Evolutionary conservation across 106 monocot species (phyloP).

Genomic region (Dioscorea alata): DNA sequence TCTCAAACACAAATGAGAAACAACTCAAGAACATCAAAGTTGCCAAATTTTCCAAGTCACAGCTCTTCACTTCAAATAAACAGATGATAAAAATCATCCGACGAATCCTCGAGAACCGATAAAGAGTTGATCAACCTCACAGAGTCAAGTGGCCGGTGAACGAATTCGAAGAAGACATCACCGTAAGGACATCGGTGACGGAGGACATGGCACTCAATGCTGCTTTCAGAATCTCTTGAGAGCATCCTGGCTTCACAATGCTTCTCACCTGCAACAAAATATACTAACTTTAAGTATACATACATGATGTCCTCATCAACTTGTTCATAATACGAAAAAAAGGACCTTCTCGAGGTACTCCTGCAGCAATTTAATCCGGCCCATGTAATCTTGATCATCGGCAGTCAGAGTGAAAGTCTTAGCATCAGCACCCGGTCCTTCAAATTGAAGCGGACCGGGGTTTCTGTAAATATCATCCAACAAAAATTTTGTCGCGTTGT

Average conservation of each 20-base stretch:
- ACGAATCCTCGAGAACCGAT: no score
- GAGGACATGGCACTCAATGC: constrained; percentile 84
- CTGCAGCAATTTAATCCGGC: constrained; percentile 80
- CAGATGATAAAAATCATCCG: neutral
- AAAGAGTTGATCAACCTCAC: constrained; percentile 9
- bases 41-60: neutral
- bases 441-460: constrained; percentile 88
- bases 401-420: constrained; percentile 62
- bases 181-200: constrained; percentile 63
- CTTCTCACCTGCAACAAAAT: constrained; percentile 47
- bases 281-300: neutral
- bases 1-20: neutral
- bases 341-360: constrained; percentile 64
- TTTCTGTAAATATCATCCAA: constrained; percentile 88
- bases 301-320: neutral
- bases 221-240: constrained; percentile 83
- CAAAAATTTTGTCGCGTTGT: constrained; percentile 54
- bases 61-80: neutral
- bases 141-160: constrained; percentile 22
- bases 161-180: constrained; percentile 62
- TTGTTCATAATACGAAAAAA: no score
- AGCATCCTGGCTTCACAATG: constrained; percentile 88
- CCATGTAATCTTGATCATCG: constrained; percentile 99
- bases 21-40: neutral
- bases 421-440: constrained; percentile 69